Conservation (phyloP, 2,329 filamentous ascomycete genomes). For the Alternaria gansuensis region DNA sequence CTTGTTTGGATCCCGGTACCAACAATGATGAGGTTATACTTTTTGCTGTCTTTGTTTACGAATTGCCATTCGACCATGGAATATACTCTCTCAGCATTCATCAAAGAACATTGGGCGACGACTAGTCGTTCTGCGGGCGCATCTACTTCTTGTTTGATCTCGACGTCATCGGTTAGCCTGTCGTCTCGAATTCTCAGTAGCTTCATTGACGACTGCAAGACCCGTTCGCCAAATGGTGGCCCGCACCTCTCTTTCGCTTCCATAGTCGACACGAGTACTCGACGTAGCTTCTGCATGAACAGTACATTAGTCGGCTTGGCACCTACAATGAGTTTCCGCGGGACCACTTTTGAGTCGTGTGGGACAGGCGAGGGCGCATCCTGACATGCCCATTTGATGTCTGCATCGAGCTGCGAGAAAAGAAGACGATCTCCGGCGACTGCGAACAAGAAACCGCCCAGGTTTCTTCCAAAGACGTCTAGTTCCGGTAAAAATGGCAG, state of each 20-base stretch:
- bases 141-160: slow-evolving; percentile 38
- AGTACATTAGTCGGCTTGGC: slow-evolving; percentile 50
- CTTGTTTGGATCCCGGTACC: slow-evolving; percentile 54
- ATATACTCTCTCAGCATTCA: slow-evolving; percentile 66
- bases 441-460: slow-evolving; percentile 58
- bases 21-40: slow-evolving; percentile 70
- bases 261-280: slow-evolving; percentile 60
- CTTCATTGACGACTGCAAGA: slow-evolving; percentile 49
- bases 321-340: slow-evolving; percentile 36
- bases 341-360: slow-evolving; percentile 32
- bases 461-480: slow-evolving; percentile 50
- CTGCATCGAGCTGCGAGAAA: slow-evolving; percentile 58
- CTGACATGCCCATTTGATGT: slow-evolving; percentile 32
- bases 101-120: slow-evolving; percentile 65
- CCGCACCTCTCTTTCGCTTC: slow-evolving; percentile 47
- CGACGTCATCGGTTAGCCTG: slow-evolving; percentile 23
- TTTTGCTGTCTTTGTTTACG: slow-evolving; percentile 62
- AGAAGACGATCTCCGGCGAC: slow-evolving; percentile 59
- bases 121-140: slow-evolving; percentile 51
- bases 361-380: not conserved
- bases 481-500: slow-evolving; percentile 35
- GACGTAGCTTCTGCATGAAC: slow-evolving; percentile 57
- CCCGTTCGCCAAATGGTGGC: slow-evolving; percentile 46
- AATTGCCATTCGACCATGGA: slow-evolving; percentile 72
- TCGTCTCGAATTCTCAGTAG: slow-evolving; percentile 39